Base-by-base conservation (phyloP, 2,329 filamentous ascomycete genomes). In the Akanthomyces muscarius region DNA sequence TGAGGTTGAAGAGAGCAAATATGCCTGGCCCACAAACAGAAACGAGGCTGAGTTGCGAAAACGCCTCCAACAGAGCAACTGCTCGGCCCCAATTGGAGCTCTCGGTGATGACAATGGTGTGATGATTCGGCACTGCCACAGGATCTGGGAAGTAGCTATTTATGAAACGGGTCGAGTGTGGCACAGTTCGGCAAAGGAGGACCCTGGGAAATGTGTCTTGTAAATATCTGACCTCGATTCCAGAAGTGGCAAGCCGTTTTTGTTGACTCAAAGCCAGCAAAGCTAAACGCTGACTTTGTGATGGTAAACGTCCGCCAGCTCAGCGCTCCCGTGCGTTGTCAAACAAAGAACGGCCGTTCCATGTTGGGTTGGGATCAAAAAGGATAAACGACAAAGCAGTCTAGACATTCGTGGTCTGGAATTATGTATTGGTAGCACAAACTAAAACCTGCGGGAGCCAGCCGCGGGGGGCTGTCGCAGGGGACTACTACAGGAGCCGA, bases 31-130 rank as follows among this genome's bases (percentile, higher is more conserved):
- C 38, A 33, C 25, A 42, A 41, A 23, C n/a, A 33, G 21, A 45
- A 56, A 56, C 53, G 53, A 56, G 41, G 53, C 53, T 56, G 53
- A 56, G 53, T 25, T 44, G 53, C 38, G 18, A 28, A 21, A 54
- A 41, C 23, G 30, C 23, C 16, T 25, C 18, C 21, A 13, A 14
- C 16, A 30, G 23, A 14, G 23, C 23, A 6, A 36, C 50, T 38
- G 21, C 30, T 11, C 21, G 25, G 11, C 25, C 6, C 3, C 25
- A 30, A n/a, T n/a, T 33, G 23, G 47, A 30, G 14, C 14, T 51
- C 14, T 51, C 25, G 13, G 30, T 28, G 13, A 33, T 11, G 21
- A n/a, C 36, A 55, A 45, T 2, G 18, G 10, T 16, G 18, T 13
- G 28, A 28, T 16, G 33, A 33, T 3, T 18, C 30, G 53, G 18